phyloP scores from a whole-genome alignment of 768 basidiomycete genomes.

The Russula ochroleuca region DNA sequence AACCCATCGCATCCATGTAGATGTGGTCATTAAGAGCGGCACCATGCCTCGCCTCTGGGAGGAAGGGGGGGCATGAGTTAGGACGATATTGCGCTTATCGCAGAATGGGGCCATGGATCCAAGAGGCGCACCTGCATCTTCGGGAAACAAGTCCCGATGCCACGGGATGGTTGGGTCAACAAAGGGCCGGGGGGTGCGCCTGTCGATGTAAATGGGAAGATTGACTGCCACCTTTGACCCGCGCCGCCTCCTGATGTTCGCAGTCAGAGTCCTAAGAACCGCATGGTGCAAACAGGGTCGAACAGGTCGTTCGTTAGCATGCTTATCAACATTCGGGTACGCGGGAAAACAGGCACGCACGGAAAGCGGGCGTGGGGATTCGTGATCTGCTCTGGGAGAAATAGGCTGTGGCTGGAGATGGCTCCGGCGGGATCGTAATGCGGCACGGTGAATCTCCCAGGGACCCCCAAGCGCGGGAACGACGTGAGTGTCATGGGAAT shows the following conservation, averaged over 20 bases:
- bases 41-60: conserved; percentile 78
- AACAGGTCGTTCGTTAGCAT: neutral
- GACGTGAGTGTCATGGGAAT: conserved; percentile 89
- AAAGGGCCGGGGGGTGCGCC: conserved; percentile 82
- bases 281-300: neutral
- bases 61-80: conserved; percentile 17
- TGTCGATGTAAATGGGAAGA: conserved; percentile 87
- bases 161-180: conserved; percentile 90
- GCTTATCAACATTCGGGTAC: neutral
- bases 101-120: neutral
- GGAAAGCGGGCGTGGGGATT: conserved; percentile 98
- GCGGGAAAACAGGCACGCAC: conserved; percentile 49
- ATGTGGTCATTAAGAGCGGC: conserved; percentile 88
- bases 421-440: conserved; percentile 70
- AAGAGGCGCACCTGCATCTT: conserved; percentile 64
- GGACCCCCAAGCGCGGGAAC: conserved; percentile 89
- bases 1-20: conserved; percentile 99
- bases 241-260: conserved; percentile 87
- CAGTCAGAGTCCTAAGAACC: conserved; percentile 78
- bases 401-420: conserved; percentile 86
- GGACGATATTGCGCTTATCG: neutral
- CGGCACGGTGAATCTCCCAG: conserved; percentile 90
- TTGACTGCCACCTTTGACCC: conserved; percentile 95
- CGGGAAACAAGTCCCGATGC: conserved; percentile 76
- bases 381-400: conserved; percentile 92